Conservation (phyloP, 2,329 filamentous ascomycete genomes). For the Xylaria sp. region DNA sequence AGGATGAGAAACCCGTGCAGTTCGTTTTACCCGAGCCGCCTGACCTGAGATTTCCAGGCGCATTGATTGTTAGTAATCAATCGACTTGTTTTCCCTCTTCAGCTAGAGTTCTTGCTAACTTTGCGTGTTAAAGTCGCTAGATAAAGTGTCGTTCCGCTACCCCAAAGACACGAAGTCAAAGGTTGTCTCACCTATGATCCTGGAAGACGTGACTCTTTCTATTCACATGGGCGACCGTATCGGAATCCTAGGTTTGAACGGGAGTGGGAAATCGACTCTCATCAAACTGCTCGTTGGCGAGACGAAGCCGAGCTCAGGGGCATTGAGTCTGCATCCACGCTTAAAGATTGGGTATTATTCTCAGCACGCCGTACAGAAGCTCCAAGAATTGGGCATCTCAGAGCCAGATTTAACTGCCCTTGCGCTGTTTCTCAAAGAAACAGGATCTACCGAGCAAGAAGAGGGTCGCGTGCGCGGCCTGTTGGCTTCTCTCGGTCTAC, state of each 20-base stretch:
- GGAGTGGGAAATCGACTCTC: conserved; percentile 83
- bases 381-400: conserved; percentile 65
- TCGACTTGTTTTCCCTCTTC: not conserved
- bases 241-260: conserved; percentile 82
- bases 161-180: conserved; percentile 47
- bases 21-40: conserved; percentile 71
- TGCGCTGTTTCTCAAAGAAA: conserved; percentile 67
- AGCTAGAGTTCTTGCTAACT: conserved; percentile 10
- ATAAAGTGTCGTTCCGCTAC: conserved; percentile 76
- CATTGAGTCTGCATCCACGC: conserved; percentile 73
- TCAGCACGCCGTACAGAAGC: conserved; percentile 78
- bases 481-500: conserved; percentile 75
- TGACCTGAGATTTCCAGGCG: conserved; percentile 79
- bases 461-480: conserved; percentile 77
- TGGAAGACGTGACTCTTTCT: conserved; percentile 74
- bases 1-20: conserved; percentile 67
- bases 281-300: conserved; percentile 75
- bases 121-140: conserved; percentile 61
- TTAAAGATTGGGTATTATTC: conserved; percentile 81
- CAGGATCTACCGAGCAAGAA: conserved; percentile 58
- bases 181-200: conserved; percentile 55
- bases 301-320: conserved; percentile 68
- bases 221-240: conserved; percentile 79
- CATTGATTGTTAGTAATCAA: conserved; percentile 62
- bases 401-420: conserved; percentile 72